Base-by-base conservation (phyloP, 371 early-diverging fungal species). In the Cokeromyces recurvatus region DNA sequence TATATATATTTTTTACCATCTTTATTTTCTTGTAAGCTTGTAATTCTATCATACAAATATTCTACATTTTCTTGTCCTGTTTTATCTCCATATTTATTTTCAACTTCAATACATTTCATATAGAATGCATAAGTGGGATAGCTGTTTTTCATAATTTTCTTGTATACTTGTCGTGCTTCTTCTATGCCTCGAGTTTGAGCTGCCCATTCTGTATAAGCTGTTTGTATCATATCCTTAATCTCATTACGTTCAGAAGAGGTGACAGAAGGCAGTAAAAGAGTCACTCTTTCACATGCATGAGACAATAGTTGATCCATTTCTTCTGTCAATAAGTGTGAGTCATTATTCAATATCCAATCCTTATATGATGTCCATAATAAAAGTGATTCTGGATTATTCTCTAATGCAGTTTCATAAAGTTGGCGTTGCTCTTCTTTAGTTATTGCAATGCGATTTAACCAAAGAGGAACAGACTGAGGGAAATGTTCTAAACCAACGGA, bases 51-150 rank as follows among this genome's bases (percentile, higher is more conserved):
- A 38, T 76, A 84, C 53, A 81, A 78, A 70, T 67, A 74, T 21
- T 66, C 69, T 2, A 69, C 54, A 38, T 46, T 32, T 2, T 55
- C 55, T 11, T 46, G 54, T 10, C 46, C 59, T 15, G 48, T 34
- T 6, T 43, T 25, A 21, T 57, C 48, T 3, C 68, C 61, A 25
- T 59, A 54, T 22, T 68, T 55, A 31, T 72, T 53, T 68, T 84
- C 88, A 32, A 84, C 52, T 34, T 71, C 67, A 32, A 87, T 47
- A 53, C 86, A 85, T 20, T 65, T 61, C 46, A 72, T 64, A 56
- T 76, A 82, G 55, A 87, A 84, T 3, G 57, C 61, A 34, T 64
- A 52, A 3, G 81, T 82, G 3, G 85, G 85, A 46, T 80, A 79
- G 24, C 76, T 73, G 44, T 62, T 71, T 22, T 71, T 66, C 32